Conservation (phyloP, 768 basidiomycete species). For the Pulveroboletus ravenelii region DNA sequence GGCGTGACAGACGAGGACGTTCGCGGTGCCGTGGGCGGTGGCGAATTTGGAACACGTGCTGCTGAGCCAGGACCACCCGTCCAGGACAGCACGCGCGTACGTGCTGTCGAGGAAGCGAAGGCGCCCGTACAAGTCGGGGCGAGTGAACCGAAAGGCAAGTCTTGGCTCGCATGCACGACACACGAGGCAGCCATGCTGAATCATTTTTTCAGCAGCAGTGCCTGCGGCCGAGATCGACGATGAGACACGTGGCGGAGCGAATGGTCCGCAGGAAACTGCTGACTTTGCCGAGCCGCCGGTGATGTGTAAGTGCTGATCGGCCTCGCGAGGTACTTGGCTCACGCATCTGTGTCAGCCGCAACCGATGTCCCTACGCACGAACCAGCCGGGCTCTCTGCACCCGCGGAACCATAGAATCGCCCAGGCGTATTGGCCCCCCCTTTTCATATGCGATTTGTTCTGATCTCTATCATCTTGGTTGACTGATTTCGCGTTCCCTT, state of each 20-base stretch:
- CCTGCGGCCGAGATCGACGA: not conserved
- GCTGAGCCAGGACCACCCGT: not conserved
- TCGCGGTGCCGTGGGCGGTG: not conserved
- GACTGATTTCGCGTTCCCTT: too few relatives aligned
- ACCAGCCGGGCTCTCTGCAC: not conserved
- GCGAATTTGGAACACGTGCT: not conserved
- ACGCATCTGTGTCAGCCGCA: constrained; percentile 1
- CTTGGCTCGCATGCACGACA: not conserved
- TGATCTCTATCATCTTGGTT: too few relatives aligned
- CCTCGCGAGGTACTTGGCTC: not conserved
- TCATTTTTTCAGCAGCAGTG: not conserved
- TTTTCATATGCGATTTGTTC: too few relatives aligned
- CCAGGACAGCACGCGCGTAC: not conserved
- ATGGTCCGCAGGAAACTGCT: not conserved
- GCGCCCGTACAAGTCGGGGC: not conserved
- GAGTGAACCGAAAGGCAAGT: constrained; percentile 1
- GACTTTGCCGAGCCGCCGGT: not conserved
- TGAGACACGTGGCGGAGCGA: not conserved
- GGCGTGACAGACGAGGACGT: not conserved
- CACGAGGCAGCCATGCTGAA: not conserved
- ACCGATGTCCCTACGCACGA: not conserved
- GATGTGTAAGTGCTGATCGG: constrained; percentile 11
- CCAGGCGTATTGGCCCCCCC: not conserved
- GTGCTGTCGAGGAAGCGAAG: not conserved
- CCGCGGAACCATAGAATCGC: not conserved